These are phyloP conservation scores for Ganoderma sinense DNA, from an alignment of 1,284 basidiomycete genomes.

Conservation along the genomic window DNA sequence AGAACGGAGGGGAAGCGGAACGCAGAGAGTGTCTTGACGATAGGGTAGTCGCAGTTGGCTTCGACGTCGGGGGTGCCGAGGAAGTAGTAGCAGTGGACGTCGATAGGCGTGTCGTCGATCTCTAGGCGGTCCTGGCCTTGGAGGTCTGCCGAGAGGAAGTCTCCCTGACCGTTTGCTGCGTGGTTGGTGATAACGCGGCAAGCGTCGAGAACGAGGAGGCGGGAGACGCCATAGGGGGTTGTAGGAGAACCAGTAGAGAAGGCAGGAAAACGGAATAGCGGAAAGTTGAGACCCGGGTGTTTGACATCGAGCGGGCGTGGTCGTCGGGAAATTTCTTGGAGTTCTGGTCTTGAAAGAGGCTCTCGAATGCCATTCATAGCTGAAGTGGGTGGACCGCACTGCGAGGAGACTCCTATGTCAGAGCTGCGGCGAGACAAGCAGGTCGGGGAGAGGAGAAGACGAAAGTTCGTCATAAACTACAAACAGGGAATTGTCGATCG, in stretches of 20 bases:
- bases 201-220: neutral
- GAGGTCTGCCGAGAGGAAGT: neutral
- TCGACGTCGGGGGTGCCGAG: too few species aligned
- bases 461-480: too few species aligned
- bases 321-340: neutral
- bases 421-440: too few species aligned
- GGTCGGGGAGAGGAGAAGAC: too few species aligned
- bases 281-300: neutral
- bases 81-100: too few species aligned
- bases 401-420: too few species aligned
- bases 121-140: too few species aligned
- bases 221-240: neutral
- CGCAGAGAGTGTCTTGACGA: neutral
- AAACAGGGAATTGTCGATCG: too few species aligned
- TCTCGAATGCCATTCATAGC: neutral
- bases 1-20: neutral
- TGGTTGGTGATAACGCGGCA: neutral
- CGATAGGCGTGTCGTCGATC: too few species aligned
- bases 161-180: neutral
- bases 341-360: neutral
- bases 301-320: neutral
- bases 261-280: neutral
- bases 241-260: neutral
- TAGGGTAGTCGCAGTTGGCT: neutral
- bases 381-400: neutral